Evolutionary conservation across 2,329 filamentous ascomycete genomes (phyloP).

Genomic region (Alternaria metachromatica): DNA sequence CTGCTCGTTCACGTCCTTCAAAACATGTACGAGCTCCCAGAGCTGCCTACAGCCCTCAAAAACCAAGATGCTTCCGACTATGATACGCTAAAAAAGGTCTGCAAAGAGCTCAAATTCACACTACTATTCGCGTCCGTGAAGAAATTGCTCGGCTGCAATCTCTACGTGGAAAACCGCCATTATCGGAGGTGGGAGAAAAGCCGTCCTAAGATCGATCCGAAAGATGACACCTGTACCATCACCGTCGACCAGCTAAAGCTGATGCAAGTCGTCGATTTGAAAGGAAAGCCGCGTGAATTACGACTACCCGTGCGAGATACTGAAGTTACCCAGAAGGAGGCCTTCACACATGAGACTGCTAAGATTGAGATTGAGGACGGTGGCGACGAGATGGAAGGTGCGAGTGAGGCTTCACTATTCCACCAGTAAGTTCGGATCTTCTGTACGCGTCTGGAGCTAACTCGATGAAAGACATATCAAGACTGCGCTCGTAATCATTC

Average conservation of each 20-base stretch:
- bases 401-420: rapidly evolving
- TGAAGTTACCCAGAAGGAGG: neutral
- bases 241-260: neutral
- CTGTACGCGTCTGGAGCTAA: neutral
- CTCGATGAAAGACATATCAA: neutral
- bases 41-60: neutral
- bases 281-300: neutral
- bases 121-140: neutral
- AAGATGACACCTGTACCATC: neutral
- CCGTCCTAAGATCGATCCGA: neutral
- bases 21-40: neutral
- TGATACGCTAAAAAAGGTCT: neutral
- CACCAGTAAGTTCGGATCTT: neutral
- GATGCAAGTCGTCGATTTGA: neutral
- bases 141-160: neutral
- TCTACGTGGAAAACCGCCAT: neutral
- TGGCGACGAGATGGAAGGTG: neutral
- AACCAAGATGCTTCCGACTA: neutral
- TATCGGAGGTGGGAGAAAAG: neutral
- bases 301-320: neutral
- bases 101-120: neutral
- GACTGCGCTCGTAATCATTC: neutral
- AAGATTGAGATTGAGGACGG: neutral
- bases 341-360: neutral
- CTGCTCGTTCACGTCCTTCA: neutral